Evolutionary conservation across 331 rosid genomes (phyloP).

Genomic region (Spiraea crenata): DNA sequence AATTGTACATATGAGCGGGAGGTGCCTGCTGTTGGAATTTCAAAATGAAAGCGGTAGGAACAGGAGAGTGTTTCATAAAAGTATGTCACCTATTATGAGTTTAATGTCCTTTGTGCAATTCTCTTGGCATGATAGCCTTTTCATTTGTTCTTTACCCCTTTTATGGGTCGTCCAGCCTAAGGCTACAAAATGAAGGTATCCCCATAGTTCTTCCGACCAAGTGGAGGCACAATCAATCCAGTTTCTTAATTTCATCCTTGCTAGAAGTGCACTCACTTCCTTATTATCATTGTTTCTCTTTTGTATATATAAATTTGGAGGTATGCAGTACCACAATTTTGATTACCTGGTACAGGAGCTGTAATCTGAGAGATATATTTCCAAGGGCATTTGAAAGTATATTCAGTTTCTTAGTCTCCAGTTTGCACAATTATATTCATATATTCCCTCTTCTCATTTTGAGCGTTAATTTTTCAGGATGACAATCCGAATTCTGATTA

Average conservation of each 20-base stretch:
- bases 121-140: background rate
- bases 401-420: slow-evolving; percentile 6
- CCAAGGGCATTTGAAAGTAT: too few species aligned
- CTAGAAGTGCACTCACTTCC: too few species aligned
- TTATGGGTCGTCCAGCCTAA: background rate
- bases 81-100: slow-evolving; percentile 46
- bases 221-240: too few species aligned
- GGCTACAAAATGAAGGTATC: background rate
- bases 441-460: background rate
- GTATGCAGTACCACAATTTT: too few species aligned
- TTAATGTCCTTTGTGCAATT: background rate
- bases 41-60: slow-evolving; percentile 82
- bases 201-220: background rate
- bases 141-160: background rate
- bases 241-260: too few species aligned
- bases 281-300: too few species aligned
- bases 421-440: slow-evolving; percentile 11
- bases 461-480: slow-evolving; percentile 45
- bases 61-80: slow-evolving; percentile 65
- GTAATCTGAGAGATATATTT: too few species aligned
- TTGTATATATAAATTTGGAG: too few species aligned
- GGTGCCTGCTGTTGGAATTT: slow-evolving; percentile 63
- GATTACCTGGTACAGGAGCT: too few species aligned
- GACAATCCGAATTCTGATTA: slow-evolving; percentile 33
- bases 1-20: slow-evolving; percentile 66